Evolutionary conservation across 2,329 filamentous ascomycete species (phyloP).

Genomic region (Penicillium sp.): DNA sequence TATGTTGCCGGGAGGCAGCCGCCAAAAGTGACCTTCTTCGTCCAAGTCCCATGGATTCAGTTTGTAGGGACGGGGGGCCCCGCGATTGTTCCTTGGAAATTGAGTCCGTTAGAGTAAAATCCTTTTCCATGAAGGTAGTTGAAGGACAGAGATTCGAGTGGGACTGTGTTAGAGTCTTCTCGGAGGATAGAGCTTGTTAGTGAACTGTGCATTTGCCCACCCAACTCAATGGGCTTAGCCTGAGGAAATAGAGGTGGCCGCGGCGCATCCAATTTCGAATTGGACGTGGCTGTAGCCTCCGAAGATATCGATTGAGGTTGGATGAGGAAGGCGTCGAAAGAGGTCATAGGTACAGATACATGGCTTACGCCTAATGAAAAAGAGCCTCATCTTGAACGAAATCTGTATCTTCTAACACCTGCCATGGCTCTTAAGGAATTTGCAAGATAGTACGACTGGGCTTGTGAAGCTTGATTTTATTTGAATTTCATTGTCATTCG

Average conservation of each 20-base stretch:
- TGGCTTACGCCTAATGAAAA: too few relatives aligned
- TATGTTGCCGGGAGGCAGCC: neutral
- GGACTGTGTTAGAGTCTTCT: neutral
- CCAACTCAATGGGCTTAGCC: neutral
- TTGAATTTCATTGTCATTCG: neutral
- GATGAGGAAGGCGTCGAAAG: neutral
- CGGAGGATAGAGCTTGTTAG: neutral
- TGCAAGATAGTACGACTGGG: too few relatives aligned
- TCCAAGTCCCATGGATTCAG: neutral
- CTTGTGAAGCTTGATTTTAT: neutral
- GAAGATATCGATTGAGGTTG: neutral
- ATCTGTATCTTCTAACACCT: too few relatives aligned
- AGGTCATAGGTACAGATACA: neutral
- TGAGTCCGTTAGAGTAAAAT: too few relatives aligned
- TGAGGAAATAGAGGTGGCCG: neutral
- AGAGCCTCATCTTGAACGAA: too few relatives aligned
- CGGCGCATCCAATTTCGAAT: neutral
- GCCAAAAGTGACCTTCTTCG: neutral
- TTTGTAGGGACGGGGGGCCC: too few relatives aligned
- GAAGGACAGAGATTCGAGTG: neutral
- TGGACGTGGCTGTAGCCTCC: neutral
- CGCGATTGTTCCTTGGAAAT: too few relatives aligned
- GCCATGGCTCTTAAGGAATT: too few relatives aligned
- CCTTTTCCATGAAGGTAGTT: neutral
- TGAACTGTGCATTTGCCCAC: constrained; percentile 1